Evolutionary conservation across 345 rosid species (phyloP), one percentile per base, ranked within the genome.

Genomic region (Cardamine occulta): DNA sequence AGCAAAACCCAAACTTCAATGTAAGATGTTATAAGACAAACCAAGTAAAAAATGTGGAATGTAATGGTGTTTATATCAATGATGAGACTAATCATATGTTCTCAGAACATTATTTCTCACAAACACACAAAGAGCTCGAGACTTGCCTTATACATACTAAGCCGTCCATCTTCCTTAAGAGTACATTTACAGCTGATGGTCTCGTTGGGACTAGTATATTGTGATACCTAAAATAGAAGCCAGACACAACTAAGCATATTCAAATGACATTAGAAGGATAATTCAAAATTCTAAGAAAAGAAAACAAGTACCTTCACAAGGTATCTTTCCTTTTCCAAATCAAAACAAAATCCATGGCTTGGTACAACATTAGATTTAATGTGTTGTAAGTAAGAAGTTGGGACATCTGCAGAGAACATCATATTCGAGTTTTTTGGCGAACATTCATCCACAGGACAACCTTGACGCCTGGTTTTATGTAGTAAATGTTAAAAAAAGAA

Each of bases 131-230:
- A 56, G 3, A 34, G 45, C n/a, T 45, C 12, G 23, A 68, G 62
- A 84, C 91, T 72, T 82, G 70, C 93, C 93, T 85, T 85, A 72
- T 86, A 82, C 35, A 87, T 74, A 47, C 69, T 66, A 26, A 89
- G 93, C 18, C 62, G 74, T 53, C 86, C 76, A 71, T 81, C 89
- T 73, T 79, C 86, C 17, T 44, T 73, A 7, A 78, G 18, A 1
- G 45, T 59, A 52, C 95, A 89, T 82, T 88, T 89, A 84, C 93
- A 88, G 13, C 77, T 66, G 47, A 91, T 66, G 7, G 71, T 81
- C 67, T 61, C 63, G 19, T 19, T 19, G 4, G 75, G 86, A 53
- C 47, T 48, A 45, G 26, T 39, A 32, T 32, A 17, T 67, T 80
- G 82, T 18, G 88, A 84, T 65, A 91, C 49, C 97, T 91, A 63